A percentile compares a stretch with the other conserved stretches of the same genome.
These are phyloP conservation scores for Candida tibetensis DNA, from an alignment of 805 yeast species.

Conservation along the genomic window DNA sequence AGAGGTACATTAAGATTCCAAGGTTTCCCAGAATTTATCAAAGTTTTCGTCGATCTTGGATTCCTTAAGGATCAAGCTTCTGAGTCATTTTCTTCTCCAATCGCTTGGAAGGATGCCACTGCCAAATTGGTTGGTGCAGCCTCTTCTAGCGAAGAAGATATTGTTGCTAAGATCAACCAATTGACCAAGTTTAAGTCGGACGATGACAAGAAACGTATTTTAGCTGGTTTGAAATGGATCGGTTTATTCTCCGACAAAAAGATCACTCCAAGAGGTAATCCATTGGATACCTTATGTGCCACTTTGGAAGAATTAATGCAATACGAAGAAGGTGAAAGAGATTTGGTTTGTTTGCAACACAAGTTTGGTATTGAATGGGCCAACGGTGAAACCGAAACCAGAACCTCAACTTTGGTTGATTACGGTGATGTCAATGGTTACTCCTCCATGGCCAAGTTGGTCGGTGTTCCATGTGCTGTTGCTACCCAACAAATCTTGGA, in stretches of 20 bases:
- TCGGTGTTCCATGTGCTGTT: constrained; percentile 98
- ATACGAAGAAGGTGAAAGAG: constrained; percentile 93
- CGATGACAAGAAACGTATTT: constrained; percentile 80
- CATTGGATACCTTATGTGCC: constrained; percentile 95
- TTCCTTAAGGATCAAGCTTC: constrained; percentile 76
- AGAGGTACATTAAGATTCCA: constrained; percentile 98
- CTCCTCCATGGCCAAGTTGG: constrained; percentile 97
- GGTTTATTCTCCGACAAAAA: constrained; percentile 78
- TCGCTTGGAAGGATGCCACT: constrained; percentile 88
- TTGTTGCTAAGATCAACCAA: constrained; percentile 69
- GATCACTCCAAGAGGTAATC: constrained; percentile 87
- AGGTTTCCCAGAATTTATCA: constrained; percentile 98
- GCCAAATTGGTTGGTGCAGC: constrained; percentile 71
- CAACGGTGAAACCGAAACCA: constrained; percentile 83
- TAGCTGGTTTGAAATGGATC: constrained; percentile 90
- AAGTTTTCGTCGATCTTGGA: constrained; percentile 91
- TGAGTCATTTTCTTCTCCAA: constrained; percentile 53
- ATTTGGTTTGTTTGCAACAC: constrained; percentile 92
- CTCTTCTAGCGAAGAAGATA: constrained; percentile 67
- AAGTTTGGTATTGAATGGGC: constrained; percentile 97
- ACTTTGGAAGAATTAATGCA: constrained; percentile 94
- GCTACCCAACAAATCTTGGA: constrained; percentile 83
- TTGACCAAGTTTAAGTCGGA: constrained; percentile 78
- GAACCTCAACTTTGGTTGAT: constrained; percentile 94
- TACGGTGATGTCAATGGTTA: constrained; percentile 86